These are phyloP conservation scores for Colletotrichum higginsianum DNA, from an alignment of 2,329 filamentous ascomycete species.

Conservation along the genomic window DNA sequence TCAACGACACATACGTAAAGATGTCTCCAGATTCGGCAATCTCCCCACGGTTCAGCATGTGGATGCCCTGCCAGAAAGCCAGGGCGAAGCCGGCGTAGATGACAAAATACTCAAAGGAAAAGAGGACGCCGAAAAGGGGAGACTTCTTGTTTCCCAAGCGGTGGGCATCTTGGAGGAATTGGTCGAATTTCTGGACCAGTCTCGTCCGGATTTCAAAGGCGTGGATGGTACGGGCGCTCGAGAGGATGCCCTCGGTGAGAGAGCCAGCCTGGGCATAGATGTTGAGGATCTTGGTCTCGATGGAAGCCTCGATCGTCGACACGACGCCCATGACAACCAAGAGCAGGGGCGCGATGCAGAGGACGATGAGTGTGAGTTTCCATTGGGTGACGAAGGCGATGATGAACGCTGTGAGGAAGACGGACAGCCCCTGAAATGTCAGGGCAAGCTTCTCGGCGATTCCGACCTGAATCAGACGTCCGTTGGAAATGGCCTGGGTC, in stretches of 20 bases:
- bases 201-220: conserved; percentile 59
- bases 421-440: conserved; percentile 55
- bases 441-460: conserved; percentile 59
- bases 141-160: conserved; percentile 56
- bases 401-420: conserved; percentile 56
- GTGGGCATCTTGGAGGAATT: conserved; percentile 55
- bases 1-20: conserved; percentile 51
- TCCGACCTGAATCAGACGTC: conserved; percentile 58
- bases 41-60: conserved; percentile 55
- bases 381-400: conserved; percentile 59
- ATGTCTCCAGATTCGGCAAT: conserved; percentile 56
- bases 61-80: conserved; percentile 62
- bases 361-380: conserved; percentile 59
- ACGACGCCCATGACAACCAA: conserved; percentile 51
- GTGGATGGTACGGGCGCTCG: conserved; percentile 58
- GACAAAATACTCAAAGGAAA: conserved; percentile 57
- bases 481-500: conserved; percentile 60
- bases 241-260: conserved; percentile 55
- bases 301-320: conserved; percentile 47
- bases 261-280: conserved; percentile 53
- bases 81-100: conserved; percentile 60
- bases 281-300: conserved; percentile 54
- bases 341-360: conserved; percentile 51
- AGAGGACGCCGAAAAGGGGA: conserved; percentile 55
- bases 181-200: conserved; percentile 57